phyloP scores from a whole-genome alignment of 305 asterid genomes.

The Salvia sclarea region DNA sequence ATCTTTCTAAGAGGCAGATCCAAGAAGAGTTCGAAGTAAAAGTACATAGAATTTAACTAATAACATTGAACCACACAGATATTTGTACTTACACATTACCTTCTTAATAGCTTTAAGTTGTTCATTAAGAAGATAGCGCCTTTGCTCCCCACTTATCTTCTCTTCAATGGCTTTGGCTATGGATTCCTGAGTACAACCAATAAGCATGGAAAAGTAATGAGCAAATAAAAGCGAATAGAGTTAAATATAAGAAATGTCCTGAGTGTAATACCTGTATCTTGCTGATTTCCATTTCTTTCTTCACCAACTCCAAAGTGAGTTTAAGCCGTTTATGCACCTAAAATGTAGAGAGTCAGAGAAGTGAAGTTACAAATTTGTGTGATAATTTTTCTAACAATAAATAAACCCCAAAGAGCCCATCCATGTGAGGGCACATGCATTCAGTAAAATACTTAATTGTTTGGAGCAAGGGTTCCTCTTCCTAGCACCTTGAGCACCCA shows the following conservation, averaged over 20 bases:
- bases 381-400: not conserved
- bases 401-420: not conserved
- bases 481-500: conserved; percentile 1
- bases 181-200: conserved; percentile 65
- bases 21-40: conserved; percentile 19
- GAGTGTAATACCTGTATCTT: conserved; percentile 74
- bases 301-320: conserved; percentile 86
- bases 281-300: conserved; percentile 99
- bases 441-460: not conserved
- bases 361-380: conserved; percentile 14
- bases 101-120: conserved; percentile 98
- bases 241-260: conserved; percentile 10
- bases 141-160: conserved; percentile 98
- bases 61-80: conserved; percentile 16
- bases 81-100: conserved; percentile 42
- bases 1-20: conserved; percentile 23
- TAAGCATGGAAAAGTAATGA: conserved; percentile 15
- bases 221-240: not conserved
- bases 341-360: conserved; percentile 25
- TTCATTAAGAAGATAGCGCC: conserved; percentile 90
- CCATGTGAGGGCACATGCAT: not conserved
- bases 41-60: conserved; percentile 10
- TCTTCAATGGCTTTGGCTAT: conserved; percentile 99
- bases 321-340: conserved; percentile 87
- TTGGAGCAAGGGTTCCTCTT: not conserved